Base-by-base conservation (phyloP, 2,329 filamentous ascomycete species). In the Elsinoe arachidis region DNA sequence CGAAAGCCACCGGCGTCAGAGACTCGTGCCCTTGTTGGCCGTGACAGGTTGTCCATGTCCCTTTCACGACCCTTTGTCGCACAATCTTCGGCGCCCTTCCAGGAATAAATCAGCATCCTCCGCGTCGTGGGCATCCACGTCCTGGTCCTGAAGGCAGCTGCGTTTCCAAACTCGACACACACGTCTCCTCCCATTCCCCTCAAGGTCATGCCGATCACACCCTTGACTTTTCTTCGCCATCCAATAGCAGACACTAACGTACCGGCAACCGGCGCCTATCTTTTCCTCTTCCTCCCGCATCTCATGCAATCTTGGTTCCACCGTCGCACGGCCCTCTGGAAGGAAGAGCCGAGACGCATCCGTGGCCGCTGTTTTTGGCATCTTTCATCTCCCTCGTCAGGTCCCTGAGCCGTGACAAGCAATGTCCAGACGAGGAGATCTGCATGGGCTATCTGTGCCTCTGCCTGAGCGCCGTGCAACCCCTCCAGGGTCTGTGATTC, bases 1-100 rank as follows among this genome's bases (percentile, higher is more conserved):
- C 49, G 21, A 17, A 15, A 53, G 49, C 49, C 49, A 53, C 49
- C 49, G 49, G 49, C 49, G 49, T 53, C 49, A 53, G 33, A 53
- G 33, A 53, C 26, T 35, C 26, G 9, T 6, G 12, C 11, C 23
- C 30, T 17, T 39, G 15, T 26, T 10, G 14, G 4, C 21, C 14
- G 21, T 53, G 49, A 53, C 49, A 53, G 49, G 49, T 37, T 21
- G 49, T 35, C 23, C 30, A 30, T 30, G 12, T 26, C 23, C 23
- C 33, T 34, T 21, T 53, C 17, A 26, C 23, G 49, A 37, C 38
- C 19, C 49, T 34, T 38, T 11, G n/a, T 53, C 49, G 49, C 14
- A 3, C 49, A 53, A 34, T 19, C 33, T 53, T 23, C 49, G 49
- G 49, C 34, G 7, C 6, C 17, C 34, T 11, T 14, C 37, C 14